Base-by-base conservation (phyloP, 257 asterid species). In the Nicotiana knightiana region DNA sequence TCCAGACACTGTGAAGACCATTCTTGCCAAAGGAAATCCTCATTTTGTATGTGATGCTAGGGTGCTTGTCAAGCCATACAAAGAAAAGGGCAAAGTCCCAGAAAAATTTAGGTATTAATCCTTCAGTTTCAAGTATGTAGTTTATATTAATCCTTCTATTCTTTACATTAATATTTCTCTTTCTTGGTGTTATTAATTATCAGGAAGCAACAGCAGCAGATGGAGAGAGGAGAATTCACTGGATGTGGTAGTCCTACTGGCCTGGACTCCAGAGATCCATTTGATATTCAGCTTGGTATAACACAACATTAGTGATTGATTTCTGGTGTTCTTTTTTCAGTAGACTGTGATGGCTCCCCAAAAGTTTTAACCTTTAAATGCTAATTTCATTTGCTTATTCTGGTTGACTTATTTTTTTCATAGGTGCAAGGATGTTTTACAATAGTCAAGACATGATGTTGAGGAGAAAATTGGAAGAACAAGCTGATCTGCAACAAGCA, bases 21-120 rank as follows among this genome's bases (percentile, higher is more conserved):
- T 92, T 53, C 96, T 92, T 46, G 94, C 94, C 3, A 92, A 92
- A 86, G 96, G 96, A 71, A 92, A 92, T 76, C 96, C 96, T 15
- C 96, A 92, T 79, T 92, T 90, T 53, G 96, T 92, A n/a, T 92
- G 96, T 81, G 96, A 92, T 71, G 96, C 96, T 3, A 90, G 93
- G 28, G 95, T 91, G 48, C 95, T 91, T 11, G 95, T 91, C 16
- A 90, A 91, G 82, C 95, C 93, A 0, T 92, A 92, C 79, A 92
- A 92, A 76, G 96, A 92, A 80, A 92, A 92, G 83, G 96, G 96
- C 48, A 92, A 92, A 82, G 88, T 90, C 87, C 96, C 93, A 12
- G 96, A 92, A 32, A 92, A 87, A 54, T 92, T 87, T 66, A 88
- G 95, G 95, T 87, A 71, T 4, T 4, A 17, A 18, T 48, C 37